Evolutionary conservation across 768 basidiomycete species (phyloP), one percentile per base, ranked within the genome.

Genomic region (Podaxis sp.): DNA sequence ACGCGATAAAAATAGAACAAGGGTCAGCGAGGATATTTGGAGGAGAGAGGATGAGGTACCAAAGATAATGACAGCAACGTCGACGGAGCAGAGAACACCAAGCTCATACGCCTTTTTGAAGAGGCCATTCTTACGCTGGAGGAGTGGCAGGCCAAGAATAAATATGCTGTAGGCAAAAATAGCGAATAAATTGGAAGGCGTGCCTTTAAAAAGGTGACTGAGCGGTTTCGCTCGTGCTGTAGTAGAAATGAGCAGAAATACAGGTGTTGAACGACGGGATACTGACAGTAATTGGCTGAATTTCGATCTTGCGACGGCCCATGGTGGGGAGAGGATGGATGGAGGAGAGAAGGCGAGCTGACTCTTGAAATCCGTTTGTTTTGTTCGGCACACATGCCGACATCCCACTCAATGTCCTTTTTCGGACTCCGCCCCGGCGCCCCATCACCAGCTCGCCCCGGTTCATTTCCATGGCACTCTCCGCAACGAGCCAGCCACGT

Each of bases 81-180:
- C 91, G 67, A 93, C 92, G 13, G 90, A 91, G 73, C 92, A 94
- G 46, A 93, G 84, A 2, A 93, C 91, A n/a, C 91, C 91, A 65
- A 94, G 88, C 76, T 93, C 91, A 71, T 93, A 93, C 0, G 92
- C 91, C 71, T 93, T 93, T 76, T 93, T 93, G 87, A 94, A 93
- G 66, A 94, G 86, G 4, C 91, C 92, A 64, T 91, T 91, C 80
- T 93, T 93, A 69, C 92, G 86, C 92, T 93, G 77, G 50, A 67
- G 64, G 68, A 51, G 58, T 58, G 56, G 66, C 65, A 71, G 74
- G 77, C 80, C 78, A 77, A 81, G 80, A 75, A 74, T 71, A 66
- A 62, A 66, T 65, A 62, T n/a, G 55, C 74, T 75, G 68, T 70
- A 68, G 72, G 77, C 80, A 85, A 87, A 85, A 86, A 89, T 88